A percentile compares a stretch with the other conserved stretches of the same genome.
Evolutionary conservation across 371 early-diverging fungal species (phyloP).

Genomic region (Haplosporangium sp.): DNA sequence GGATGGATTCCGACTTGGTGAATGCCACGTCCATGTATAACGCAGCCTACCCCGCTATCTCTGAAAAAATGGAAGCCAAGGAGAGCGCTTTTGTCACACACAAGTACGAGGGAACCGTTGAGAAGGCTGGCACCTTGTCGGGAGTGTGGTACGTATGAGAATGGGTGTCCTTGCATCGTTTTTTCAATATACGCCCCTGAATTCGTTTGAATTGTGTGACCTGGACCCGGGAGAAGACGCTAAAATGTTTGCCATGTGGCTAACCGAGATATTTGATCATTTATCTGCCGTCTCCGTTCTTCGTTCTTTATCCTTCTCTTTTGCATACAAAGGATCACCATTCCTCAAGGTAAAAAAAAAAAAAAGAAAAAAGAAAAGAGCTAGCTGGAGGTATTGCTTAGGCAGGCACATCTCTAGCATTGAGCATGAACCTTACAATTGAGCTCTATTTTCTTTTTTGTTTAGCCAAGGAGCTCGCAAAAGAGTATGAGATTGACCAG

Average conservation of each 20-base stretch:
- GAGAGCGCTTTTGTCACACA: constrained; percentile 31
- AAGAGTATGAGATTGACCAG: constrained; percentile 45
- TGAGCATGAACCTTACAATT: not conserved
- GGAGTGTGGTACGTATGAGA: constrained; percentile 43
- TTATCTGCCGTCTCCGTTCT: too few relatives aligned
- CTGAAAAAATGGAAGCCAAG: constrained; percentile 52
- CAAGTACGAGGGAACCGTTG: constrained; percentile 36
- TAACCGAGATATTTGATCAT: constrained; percentile 4
- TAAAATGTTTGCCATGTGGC: constrained; percentile 17
- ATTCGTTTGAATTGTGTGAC: not conserved
- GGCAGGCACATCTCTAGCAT: not conserved
- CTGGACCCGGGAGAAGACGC: not conserved
- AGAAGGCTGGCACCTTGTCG: constrained; percentile 37
- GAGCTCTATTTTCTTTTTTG: not conserved
- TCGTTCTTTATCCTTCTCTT: not conserved
- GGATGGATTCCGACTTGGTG: constrained; percentile 45
- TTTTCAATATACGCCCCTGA: too few relatives aligned
- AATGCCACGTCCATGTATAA: constrained; percentile 54
- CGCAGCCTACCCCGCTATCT: constrained; percentile 53
- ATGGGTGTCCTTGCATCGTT: not conserved
- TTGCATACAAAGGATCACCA: constrained; percentile 31
- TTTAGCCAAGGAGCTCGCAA: constrained; percentile 44
- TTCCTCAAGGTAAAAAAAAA: constrained; percentile 39
- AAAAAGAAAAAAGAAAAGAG: too few relatives aligned
- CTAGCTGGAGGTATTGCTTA: too few relatives aligned